phyloP scores from a whole-genome alignment of 2,329 filamentous ascomycete species.

The Neofusicoccum cordaticola region DNA sequence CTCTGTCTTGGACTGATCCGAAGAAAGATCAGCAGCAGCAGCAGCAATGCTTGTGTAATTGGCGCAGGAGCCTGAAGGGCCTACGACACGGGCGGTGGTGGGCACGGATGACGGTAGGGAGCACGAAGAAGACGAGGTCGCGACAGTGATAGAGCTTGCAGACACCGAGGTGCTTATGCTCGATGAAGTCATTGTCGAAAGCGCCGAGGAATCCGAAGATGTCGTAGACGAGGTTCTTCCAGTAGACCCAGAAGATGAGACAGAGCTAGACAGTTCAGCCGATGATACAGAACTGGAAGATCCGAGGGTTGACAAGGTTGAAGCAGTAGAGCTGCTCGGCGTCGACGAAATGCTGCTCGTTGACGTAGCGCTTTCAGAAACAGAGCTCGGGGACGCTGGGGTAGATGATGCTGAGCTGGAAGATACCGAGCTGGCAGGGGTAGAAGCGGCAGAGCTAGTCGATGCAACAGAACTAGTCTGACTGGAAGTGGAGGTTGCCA shows the following conservation, averaged over 20 bases:
- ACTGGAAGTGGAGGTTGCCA: neutral
- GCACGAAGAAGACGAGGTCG: neutral
- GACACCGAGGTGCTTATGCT: no score
- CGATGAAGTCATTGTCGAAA: neutral
- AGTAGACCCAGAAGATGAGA: no score
- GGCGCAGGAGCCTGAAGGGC: neutral
- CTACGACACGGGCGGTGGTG: neutral
- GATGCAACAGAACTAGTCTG: neutral
- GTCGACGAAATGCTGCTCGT: neutral
- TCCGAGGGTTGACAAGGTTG: neutral
- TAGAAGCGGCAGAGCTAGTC: neutral
- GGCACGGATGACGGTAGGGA: neutral
- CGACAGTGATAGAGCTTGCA: no score
- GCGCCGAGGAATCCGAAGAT: no score
- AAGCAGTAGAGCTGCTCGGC: neutral
- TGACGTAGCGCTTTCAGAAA: neutral
- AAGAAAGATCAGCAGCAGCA: neutral
- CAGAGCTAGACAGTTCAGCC: no score
- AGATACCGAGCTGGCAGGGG: no score
- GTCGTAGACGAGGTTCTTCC: no score
- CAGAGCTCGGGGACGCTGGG: neutral
- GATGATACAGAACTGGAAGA: neutral
- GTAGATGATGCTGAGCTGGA: neutral
- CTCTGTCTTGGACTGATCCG: neutral
- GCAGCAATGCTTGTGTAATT: constrained; percentile 4